Conservation (phyloP, 345 rosid genomes). For the Melaleuca alternifolia region DNA sequence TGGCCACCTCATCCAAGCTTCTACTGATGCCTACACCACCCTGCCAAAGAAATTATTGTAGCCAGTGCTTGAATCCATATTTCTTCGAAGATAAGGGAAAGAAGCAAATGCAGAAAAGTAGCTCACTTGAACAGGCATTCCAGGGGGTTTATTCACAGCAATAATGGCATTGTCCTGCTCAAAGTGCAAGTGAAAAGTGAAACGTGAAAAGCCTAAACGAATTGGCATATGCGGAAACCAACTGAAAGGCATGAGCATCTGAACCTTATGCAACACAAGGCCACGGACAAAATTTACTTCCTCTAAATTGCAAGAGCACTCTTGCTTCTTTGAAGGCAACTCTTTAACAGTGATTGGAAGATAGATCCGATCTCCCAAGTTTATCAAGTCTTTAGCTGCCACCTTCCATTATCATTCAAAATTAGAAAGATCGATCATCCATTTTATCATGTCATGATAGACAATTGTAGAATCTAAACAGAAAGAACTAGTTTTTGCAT, state of each 20-base stretch:
- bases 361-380: slow-evolving; percentile 59
- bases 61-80: background rate
- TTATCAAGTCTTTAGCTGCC: slow-evolving; percentile 66
- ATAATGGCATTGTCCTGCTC: slow-evolving; percentile 69
- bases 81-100: background rate
- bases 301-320: slow-evolving; percentile 33
- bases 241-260: background rate
- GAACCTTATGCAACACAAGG: slow-evolving; percentile 73
- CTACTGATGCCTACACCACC: slow-evolving; percentile 78
- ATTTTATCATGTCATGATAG: background rate
- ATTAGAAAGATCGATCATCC: slow-evolving; percentile 5
- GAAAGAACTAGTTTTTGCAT: background rate
- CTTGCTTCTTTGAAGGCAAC: slow-evolving; percentile 29
- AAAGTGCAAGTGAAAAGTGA: slow-evolving; percentile 4
- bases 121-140: slow-evolving; percentile 88
- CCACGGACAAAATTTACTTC: slow-evolving; percentile 54
- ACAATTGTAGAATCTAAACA: background rate
- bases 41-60: slow-evolving; percentile 18
- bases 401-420: slow-evolving; percentile 38
- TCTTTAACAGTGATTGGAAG: slow-evolving; percentile 52
- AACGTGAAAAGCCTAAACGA: background rate
- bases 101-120: background rate
- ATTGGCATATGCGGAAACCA: background rate
- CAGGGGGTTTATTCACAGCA: slow-evolving; percentile 79
- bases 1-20: slow-evolving; percentile 80